Percentiles rank a stretch among this genome's conserved stretches.
phyloP scores from a whole-genome alignment of 73 alveolate species.

The Paramecium primaurelia region DNA sequence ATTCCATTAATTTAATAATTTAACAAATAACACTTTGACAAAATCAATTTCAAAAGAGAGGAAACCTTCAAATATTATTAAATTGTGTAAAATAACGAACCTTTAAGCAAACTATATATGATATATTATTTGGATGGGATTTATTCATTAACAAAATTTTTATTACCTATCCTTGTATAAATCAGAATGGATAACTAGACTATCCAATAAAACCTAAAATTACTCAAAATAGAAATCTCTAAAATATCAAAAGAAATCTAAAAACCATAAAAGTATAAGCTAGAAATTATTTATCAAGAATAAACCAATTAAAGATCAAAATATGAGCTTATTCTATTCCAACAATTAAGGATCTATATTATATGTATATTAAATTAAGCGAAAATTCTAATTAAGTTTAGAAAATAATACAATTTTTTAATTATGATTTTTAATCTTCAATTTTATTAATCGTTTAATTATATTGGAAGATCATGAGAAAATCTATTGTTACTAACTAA shows the following conservation, averaged over 20 bases:
- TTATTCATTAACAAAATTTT: background rate
- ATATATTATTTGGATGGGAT: conserved; percentile 33
- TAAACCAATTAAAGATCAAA: background rate
- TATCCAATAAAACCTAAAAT: background rate
- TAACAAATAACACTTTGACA: background rate
- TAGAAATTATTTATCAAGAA: background rate
- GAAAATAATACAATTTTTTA: background rate
- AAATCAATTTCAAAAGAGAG: background rate
- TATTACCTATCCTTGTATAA: background rate
- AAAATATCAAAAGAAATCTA: background rate
- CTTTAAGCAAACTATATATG: background rate
- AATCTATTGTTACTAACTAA: background rate
- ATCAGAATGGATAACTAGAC: background rate
- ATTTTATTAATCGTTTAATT: background rate
- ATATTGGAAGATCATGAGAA: background rate
- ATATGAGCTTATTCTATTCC: background rate
- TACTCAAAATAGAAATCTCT: background rate
- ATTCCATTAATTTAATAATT: background rate
- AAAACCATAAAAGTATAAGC: background rate
- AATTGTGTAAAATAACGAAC: background rate
- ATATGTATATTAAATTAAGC: background rate
- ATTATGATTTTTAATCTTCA: background rate
- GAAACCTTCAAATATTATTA: background rate
- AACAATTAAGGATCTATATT: background rate
- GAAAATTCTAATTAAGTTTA: background rate